Conservation (phyloP, 306 rosid species). For the Senna tora region DNA sequence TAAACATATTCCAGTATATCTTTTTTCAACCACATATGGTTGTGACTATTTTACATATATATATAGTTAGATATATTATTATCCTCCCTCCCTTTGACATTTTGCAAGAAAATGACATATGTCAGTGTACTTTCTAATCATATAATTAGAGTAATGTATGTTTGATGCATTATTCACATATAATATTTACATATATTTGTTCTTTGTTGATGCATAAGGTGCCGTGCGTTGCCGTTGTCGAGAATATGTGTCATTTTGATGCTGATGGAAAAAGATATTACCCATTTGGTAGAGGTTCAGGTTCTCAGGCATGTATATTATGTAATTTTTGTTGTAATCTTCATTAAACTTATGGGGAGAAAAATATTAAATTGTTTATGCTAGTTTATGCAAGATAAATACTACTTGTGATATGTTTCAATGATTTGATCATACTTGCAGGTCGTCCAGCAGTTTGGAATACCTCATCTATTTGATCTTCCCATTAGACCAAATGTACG, state of each 20-base stretch:
- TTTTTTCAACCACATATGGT: conserved; percentile 10
- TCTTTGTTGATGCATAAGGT: conserved; percentile 59
- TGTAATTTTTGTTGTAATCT: conserved; percentile 29
- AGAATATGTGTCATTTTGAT: conserved; percentile 97
- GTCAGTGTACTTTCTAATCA: conserved; percentile 10
- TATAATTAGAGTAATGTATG: conserved; percentile 10
- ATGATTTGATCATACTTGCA: conserved; percentile 51
- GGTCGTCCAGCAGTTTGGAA: conserved; percentile 98
- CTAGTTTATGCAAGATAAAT: not conserved
- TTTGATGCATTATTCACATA: conserved; percentile 13
- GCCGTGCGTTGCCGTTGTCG: conserved; percentile 97
- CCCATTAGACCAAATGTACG: conserved; percentile 94
- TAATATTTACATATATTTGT: conserved; percentile 30
- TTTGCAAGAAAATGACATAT: not conserved
- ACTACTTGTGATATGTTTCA: conserved; percentile 24
- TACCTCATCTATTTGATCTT: conserved; percentile 94
- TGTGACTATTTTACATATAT: not conserved
- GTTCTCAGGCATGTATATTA: conserved; percentile 70
- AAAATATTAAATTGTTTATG: conserved; percentile 3
- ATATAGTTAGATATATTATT: too few species aligned
- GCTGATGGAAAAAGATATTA: conserved; percentile 94
- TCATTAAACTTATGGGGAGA: conserved; percentile 28
- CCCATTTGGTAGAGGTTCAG: conserved; percentile 97
- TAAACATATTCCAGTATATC: conserved; percentile 11
- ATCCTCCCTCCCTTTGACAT: conserved; percentile 4